Base-by-base conservation (phyloP, 805 yeast species). In the Brettanomyces anomalus region DNA sequence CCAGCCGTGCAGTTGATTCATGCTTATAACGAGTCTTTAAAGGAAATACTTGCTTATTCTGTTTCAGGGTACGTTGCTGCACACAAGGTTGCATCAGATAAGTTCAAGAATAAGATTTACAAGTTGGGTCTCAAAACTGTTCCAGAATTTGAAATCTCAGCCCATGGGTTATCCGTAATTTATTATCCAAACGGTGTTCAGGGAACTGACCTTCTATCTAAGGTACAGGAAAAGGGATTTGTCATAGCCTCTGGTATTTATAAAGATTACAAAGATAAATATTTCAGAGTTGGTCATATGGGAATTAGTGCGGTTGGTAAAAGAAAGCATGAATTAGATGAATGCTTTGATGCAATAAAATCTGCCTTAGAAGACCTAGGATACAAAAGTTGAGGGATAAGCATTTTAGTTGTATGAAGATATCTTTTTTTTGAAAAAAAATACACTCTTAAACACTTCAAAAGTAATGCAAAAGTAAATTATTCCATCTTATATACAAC, bases 271-370 rank as follows among this genome's bases (percentile, higher is more conserved):
- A 81, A 77, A 38, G 74, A 83, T 46, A 80, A 82, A 61, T 89
- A 89, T 68, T 85, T 90, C 70, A 77, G 97, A 65, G 79, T 89
- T 46, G 97, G 97, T 31, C 97, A 89, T 67, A 90, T 90, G 97
- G 96, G 97, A 49, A 80, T 78, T 46, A 74, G 88, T 38, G 85
- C 81, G 11, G 65, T 76, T 45, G 77, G 79, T 51, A 70, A 65
- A 33, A 63, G 66, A 43, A 67, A 76, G 47, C 71, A 71, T 30
- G 84, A 81, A 58, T 61, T 81, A 24, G 76, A 72, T 44, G 59
- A 60, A 43, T 75, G 74, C 33, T 66, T 71, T 46, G 58, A 62
- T 26, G 74, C 72, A 21, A 65, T 78, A 43, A 67, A 70, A 48
- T 65, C 62, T 38, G 55, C 75, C 15, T 58, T 72, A 47, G 53